Conservation (phyloP, 352 stramenopile species). For the Phytophthora lateralis region DNA sequence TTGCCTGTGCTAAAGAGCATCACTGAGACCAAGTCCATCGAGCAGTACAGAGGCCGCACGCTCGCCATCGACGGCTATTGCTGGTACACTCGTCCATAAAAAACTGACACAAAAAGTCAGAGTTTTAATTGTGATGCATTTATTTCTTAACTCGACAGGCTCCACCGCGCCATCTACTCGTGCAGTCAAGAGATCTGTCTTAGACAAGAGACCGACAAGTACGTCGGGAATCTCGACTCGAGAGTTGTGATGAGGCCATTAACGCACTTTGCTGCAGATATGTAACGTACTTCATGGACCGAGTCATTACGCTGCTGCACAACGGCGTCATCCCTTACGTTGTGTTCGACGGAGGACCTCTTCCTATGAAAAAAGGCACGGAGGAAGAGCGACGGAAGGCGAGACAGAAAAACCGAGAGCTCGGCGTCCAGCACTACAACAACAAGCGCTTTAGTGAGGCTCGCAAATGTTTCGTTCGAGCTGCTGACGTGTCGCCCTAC, state of each 20-base stretch:
- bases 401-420: slow-evolving; percentile 71
- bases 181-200: slow-evolving; percentile 80
- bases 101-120: background rate
- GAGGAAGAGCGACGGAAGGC: slow-evolving; percentile 72
- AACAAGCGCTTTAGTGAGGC: slow-evolving; percentile 65
- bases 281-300: slow-evolving; percentile 78
- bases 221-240: slow-evolving; percentile 3
- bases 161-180: slow-evolving; percentile 79
- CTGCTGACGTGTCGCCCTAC: slow-evolving; percentile 78
- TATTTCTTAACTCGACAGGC: slow-evolving; percentile 37
- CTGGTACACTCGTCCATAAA: slow-evolving; percentile 49
- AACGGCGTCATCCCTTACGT: slow-evolving; percentile 75
- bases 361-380: slow-evolving; percentile 82
- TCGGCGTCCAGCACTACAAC: slow-evolving; percentile 63
- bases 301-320: slow-evolving; percentile 51
- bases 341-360: slow-evolving; percentile 73
- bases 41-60: slow-evolving; percentile 62
- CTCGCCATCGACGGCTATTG: slow-evolving; percentile 85
- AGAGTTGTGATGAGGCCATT: slow-evolving; percentile 10
- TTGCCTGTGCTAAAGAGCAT: slow-evolving; percentile 80
- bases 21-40: slow-evolving; percentile 60
- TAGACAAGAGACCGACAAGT: slow-evolving; percentile 76
- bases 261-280: slow-evolving; percentile 50
- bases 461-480: slow-evolving; percentile 71
- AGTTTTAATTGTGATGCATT: background rate